These are phyloP conservation scores for Sporothrix sp. DNA, from an alignment of 2,329 filamentous ascomycete genomes.

Conservation along the genomic window DNA sequence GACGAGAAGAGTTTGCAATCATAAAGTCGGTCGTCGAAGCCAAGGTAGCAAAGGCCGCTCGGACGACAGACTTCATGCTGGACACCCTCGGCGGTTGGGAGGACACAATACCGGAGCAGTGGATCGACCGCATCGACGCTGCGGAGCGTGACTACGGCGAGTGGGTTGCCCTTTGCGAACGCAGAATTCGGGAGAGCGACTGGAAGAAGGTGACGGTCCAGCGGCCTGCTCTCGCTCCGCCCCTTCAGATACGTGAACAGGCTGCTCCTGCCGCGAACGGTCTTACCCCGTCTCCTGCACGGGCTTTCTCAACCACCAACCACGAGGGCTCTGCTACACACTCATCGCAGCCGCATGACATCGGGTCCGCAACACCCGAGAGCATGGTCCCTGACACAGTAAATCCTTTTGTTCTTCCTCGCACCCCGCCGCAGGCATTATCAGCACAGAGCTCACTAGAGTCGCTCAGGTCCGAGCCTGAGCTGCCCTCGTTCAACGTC, in stretches of 20 bases:
- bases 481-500: conserved; percentile 32
- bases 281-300: too few relatives aligned
- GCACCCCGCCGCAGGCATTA: neutral
- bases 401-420: neutral
- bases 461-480: conserved; percentile 13
- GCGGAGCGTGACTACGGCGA: conserved; percentile 68
- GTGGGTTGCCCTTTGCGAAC: conserved; percentile 73
- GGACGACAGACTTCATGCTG: conserved; percentile 71
- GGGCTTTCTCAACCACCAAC: too few relatives aligned
- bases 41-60: conserved; percentile 61
- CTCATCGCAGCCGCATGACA: neutral
- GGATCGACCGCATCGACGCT: conserved; percentile 78
- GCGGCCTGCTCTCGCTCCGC: neutral
- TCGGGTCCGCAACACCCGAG: neutral
- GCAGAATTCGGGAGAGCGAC: conserved; percentile 60
- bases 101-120: conserved; percentile 75
- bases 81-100: conserved; percentile 74
- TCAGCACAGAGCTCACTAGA: conserved; percentile 12
- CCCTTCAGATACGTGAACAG: neutral
- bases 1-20: conserved; percentile 41
- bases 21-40: conserved; percentile 54
- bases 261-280: neutral
- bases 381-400: neutral
- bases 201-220: conserved; percentile 23
- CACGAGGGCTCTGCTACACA: too few relatives aligned